These are phyloP conservation scores for Exserohilum turcica DNA, from an alignment of 2,329 filamentous ascomycete species.

Conservation along the genomic window DNA sequence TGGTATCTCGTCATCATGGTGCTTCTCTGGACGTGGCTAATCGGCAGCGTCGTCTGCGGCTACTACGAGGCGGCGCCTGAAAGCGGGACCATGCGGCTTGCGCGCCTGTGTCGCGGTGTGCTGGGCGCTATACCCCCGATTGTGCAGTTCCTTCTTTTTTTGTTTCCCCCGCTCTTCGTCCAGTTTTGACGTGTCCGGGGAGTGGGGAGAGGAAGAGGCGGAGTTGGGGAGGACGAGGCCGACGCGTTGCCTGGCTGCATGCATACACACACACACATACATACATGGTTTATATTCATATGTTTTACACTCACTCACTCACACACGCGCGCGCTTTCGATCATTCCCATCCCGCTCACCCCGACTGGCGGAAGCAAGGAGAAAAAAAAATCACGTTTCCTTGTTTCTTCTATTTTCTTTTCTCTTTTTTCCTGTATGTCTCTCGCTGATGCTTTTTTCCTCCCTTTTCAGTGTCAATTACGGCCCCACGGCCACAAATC, in stretches of 20 bases:
- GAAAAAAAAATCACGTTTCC: no score
- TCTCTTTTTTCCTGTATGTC: no score
- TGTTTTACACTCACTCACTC: no score
- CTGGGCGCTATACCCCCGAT: conserved; percentile 13
- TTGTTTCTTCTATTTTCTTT: no score
- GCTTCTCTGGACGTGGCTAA: conserved; percentile 5
- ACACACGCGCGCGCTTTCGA: no score
- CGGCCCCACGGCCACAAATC: neutral
- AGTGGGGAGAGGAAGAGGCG: no score
- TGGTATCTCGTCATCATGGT: conserved; percentile 13
- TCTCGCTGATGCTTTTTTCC: neutral
- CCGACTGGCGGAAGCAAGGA: neutral
- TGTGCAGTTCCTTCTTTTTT: conserved; percentile 13
- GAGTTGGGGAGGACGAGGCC: no score
- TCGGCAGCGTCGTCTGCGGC: conserved; percentile 10
- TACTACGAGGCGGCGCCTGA: conserved; percentile 8
- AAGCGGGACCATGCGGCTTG: neutral
- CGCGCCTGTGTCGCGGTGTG: conserved; percentile 8
- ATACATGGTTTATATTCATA: no score
- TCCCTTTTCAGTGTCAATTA: neutral
- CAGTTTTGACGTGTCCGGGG: no score
- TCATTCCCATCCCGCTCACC: neutral
- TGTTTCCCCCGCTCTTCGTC: conserved; percentile 17
- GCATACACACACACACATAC: no score
- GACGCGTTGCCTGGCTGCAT: no score